Conservation (phyloP, 2,329 filamentous ascomycete genomes). For the Didymellaceae sp. region DNA sequence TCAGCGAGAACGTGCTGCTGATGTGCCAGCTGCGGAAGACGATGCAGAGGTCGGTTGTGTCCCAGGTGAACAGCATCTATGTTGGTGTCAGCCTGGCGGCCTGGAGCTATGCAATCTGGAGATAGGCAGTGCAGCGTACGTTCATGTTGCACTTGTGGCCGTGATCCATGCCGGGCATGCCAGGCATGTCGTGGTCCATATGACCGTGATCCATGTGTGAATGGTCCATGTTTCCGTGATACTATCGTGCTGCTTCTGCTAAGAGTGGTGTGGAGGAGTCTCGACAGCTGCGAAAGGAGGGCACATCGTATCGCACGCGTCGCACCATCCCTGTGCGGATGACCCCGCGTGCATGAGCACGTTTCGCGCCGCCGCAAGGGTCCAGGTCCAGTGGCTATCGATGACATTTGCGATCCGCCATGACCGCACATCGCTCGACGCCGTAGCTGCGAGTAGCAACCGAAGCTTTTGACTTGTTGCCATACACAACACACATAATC, state of each 20-base stretch:
- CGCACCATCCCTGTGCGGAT: conserved; percentile 30
- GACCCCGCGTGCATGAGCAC: conserved; percentile 15
- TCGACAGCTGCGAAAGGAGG: conserved; percentile 3
- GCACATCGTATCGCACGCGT: conserved; percentile 19
- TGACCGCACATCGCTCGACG: conserved; percentile 2
- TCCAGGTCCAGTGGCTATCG: conserved; percentile 3
- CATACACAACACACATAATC: conserved; percentile 5
- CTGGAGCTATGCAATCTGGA: background rate
- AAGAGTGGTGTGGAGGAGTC: background rate
- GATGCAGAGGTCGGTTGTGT: conserved; percentile 91
- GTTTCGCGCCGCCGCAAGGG: conserved; percentile 17
- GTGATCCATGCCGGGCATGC: conserved; percentile 56
- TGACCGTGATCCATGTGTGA: conserved; percentile 58
- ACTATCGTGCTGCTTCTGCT: background rate
- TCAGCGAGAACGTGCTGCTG: conserved; percentile 72
- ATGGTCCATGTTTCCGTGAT: conserved; percentile 42
- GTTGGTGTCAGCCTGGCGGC: conserved; percentile 4
- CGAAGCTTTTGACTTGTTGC: background rate
- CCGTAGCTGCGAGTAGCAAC: background rate
- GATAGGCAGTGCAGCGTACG: conserved; percentile 59
- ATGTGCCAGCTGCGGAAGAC: conserved; percentile 93
- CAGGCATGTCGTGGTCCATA: conserved; percentile 58
- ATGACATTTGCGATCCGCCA: conserved; percentile 11
- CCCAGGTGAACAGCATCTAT: conserved; percentile 98
- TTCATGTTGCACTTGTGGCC: conserved; percentile 86